Evolutionary conservation across 2,329 filamentous ascomycete species (phyloP).

Genomic region (Monosporascus cannonballus): DNA sequence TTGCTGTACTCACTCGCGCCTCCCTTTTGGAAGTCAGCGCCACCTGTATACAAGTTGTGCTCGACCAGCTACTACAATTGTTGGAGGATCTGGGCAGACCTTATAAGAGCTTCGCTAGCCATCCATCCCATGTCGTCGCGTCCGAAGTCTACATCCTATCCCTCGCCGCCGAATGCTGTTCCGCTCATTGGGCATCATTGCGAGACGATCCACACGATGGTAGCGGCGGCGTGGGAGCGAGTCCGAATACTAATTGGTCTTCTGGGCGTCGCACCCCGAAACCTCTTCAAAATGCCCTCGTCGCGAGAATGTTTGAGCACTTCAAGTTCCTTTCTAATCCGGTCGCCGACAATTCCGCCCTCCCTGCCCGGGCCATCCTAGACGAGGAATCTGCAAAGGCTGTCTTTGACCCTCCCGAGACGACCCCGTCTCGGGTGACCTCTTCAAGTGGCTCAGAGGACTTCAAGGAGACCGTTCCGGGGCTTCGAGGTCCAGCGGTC

Average conservation of each 20-base stretch:
- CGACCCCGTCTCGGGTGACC: slow-evolving; percentile 14
- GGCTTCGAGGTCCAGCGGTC: slow-evolving; percentile 29
- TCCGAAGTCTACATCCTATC: slow-evolving; percentile 61
- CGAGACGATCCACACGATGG: slow-evolving; percentile 6
- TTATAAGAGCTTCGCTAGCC: slow-evolving; percentile 43
- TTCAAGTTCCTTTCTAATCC: slow-evolving; percentile 53
- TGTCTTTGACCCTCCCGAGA: slow-evolving; percentile 41
- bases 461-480: slow-evolving; percentile 25
- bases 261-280: slow-evolving; percentile 23
- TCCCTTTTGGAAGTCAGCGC: slow-evolving; percentile 57
- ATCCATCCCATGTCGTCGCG: slow-evolving; percentile 54
- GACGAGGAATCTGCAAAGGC: slow-evolving; percentile 40
- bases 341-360: slow-evolving; percentile 49
- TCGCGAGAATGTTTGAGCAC: slow-evolving; percentile 48
- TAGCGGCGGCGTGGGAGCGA: neutral
- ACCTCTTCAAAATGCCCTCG: slow-evolving; percentile 43
- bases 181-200: slow-evolving; percentile 50
- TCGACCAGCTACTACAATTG: slow-evolving; percentile 50
- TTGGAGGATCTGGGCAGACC: slow-evolving; percentile 54
- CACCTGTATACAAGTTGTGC: slow-evolving; percentile 45
- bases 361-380: slow-evolving; percentile 52
- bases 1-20: slow-evolving; percentile 53
- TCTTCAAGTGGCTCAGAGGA: slow-evolving; percentile 31
- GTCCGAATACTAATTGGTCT: slow-evolving; percentile 1
- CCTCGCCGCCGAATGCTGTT: slow-evolving; percentile 59